These are phyloP conservation scores for Eragrostis tef DNA, from an alignment of 202 grass and related monocot species.

Conservation along the genomic window DNA sequence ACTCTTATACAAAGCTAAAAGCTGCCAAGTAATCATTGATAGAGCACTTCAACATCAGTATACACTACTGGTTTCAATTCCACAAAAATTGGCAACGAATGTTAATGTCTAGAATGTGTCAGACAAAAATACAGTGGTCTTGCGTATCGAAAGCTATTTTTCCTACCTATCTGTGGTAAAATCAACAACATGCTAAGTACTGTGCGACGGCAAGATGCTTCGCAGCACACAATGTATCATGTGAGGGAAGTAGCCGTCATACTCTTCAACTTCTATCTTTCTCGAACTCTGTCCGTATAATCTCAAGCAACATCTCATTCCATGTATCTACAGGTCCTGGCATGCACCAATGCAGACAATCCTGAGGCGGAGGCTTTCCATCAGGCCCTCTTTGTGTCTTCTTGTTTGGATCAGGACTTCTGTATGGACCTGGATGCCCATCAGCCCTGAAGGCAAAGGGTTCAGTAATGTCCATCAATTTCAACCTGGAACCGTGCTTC, in stretches of 20 bases:
- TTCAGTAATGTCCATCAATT: conserved; percentile 86
- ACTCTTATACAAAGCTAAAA: not conserved
- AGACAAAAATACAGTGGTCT: conserved; percentile 33
- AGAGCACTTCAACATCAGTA: conserved; percentile 1
- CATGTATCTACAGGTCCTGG: conserved; percentile 85
- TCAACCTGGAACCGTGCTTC: conserved; percentile 61
- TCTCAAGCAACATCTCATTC: conserved; percentile 90
- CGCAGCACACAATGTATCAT: not conserved
- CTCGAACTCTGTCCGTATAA: conserved; percentile 64
- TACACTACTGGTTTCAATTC: not conserved
- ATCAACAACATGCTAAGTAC: conserved; percentile 31
- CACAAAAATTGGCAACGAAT: conserved; percentile 33
- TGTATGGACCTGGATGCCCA: conserved; percentile 92
- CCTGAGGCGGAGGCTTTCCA: conserved; percentile 86
- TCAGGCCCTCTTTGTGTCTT: conserved; percentile 82
- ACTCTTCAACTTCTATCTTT: conserved; percentile 48
- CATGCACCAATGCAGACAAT: conserved; percentile 99
- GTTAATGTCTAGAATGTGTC: conserved; percentile 21
- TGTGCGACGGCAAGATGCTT: not conserved
- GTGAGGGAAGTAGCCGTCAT: not conserved
- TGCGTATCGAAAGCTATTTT: conserved; percentile 37
- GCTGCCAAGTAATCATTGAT: not conserved
- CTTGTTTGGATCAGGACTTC: conserved; percentile 89
- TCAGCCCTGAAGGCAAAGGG: conserved; percentile 73
- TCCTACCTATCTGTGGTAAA: conserved; percentile 36